These are phyloP conservation scores for Dryas integrifolia DNA, from an alignment of 331 rosid genomes.

Conservation along the genomic window DNA sequence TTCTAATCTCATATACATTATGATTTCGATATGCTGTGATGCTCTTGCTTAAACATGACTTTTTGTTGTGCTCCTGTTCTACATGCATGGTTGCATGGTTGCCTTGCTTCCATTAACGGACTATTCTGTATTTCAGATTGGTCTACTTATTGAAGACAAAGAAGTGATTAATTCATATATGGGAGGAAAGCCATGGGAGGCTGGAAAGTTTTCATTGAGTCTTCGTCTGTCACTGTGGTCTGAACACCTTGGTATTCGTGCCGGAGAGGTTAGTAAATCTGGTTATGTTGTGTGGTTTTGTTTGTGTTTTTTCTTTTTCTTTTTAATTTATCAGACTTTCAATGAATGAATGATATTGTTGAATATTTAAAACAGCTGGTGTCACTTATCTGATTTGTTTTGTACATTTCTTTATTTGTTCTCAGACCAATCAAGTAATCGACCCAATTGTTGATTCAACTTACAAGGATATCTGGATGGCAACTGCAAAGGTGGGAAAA, in stretches of 20 bases:
- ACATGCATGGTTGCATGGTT: slow-evolving; percentile 26
- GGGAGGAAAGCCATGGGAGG: slow-evolving; percentile 92
- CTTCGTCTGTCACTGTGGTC: slow-evolving; percentile 91
- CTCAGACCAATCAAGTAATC: slow-evolving; percentile 60
- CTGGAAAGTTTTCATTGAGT: slow-evolving; percentile 79
- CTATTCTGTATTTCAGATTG: slow-evolving; percentile 58
- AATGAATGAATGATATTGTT: not conserved
- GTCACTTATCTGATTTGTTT: slow-evolving; percentile 11
- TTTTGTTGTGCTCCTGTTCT: slow-evolving; percentile 5
- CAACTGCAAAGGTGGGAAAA: slow-evolving; percentile 78
- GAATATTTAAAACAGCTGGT: not conserved
- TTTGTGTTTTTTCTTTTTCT: not conserved
- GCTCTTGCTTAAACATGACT: not conserved
- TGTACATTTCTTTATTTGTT: slow-evolving; percentile 13
- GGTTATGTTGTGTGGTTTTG: not conserved
- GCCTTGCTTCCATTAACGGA: slow-evolving; percentile 19
- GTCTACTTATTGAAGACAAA: slow-evolving; percentile 81
- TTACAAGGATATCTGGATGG: slow-evolving; percentile 90
- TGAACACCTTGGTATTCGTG: slow-evolving; percentile 80
- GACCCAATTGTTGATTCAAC: slow-evolving; percentile 85
- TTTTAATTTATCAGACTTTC: not conserved
- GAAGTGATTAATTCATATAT: slow-evolving; percentile 64
- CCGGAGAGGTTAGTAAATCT: slow-evolving; percentile 64
- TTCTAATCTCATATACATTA: not conserved
- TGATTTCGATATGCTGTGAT: not conserved